Evolutionary conservation across 306 rosid genomes (phyloP).

Genomic region (Cucurbita maxima): DNA sequence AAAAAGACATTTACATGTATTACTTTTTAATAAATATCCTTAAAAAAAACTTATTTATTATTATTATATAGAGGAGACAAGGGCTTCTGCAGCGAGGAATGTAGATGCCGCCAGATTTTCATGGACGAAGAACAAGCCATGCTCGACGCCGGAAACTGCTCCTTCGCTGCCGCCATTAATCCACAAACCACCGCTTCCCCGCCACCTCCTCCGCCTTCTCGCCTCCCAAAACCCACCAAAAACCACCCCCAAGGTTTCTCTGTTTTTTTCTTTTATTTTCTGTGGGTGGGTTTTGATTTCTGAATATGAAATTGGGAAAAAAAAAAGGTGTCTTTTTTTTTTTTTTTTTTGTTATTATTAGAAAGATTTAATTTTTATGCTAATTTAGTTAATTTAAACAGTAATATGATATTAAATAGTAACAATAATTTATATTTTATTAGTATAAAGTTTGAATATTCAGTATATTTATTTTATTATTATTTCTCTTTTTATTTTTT

Average conservation of each 20-base stretch:
- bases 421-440: too few relatives aligned
- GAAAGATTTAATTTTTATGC: background rate
- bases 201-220: slow-evolving; percentile 22
- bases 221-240: slow-evolving; percentile 28
- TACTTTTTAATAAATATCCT: too few relatives aligned
- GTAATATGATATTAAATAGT: too few relatives aligned
- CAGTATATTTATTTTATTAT: too few relatives aligned
- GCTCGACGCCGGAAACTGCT: slow-evolving; percentile 27
- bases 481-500: too few relatives aligned
- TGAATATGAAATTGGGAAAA: background rate
- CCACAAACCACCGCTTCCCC: slow-evolving; percentile 3
- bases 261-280: background rate
- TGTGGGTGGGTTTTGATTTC: background rate
- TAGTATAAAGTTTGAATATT: background rate
- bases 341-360: too few relatives aligned
- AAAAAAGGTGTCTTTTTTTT: background rate
- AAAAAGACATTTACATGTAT: slow-evolving; percentile 92
- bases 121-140: slow-evolving; percentile 59
- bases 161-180: slow-evolving; percentile 21
- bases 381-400: too few relatives aligned
- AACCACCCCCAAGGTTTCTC: slow-evolving; percentile 28
- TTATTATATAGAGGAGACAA: slow-evolving; percentile 48
- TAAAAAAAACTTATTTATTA: too few relatives aligned
- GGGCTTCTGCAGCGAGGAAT: slow-evolving; percentile 90
- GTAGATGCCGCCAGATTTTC: slow-evolving; percentile 77